Base-by-base conservation (phyloP, 2,329 filamentous ascomycete species). In the Curvularia lunata region DNA sequence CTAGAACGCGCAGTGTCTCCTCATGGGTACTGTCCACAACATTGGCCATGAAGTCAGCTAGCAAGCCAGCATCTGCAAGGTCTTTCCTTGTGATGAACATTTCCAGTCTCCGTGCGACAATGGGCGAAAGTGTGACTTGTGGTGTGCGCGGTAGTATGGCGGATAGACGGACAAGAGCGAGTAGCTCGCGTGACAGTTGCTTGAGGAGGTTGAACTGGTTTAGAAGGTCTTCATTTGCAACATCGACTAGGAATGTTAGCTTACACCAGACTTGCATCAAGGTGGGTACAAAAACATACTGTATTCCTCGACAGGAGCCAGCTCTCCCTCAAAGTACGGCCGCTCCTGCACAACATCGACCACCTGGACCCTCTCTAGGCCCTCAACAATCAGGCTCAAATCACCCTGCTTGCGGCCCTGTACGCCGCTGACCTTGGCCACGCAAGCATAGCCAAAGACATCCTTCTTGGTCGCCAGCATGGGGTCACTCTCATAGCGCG, bases 11-110 rank as follows among this genome's bases (percentile, higher is more conserved):
- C 52, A 99, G 83, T 77, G 96, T 97, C 73, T 99, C 95, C 75
- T 97, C 92, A 63, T 96, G 90, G 9, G 87, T 90, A 49, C 90
- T 88, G 62, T 97, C 92, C 2, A 96, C 86, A 23, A 98, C 85
- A 73, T 97, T 96, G 38, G 92, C 89, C 92, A 99, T 97, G 75
- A 98, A 98, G 75, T 99, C 95, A 6, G 95, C 94, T 9, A 99
- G 83, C 8, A 87, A 81, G 2, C 94, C 94, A 1, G 93, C 93
- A 66, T 98, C 92, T 41, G 86, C 83, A 49, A 95, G 76, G 58
- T 92, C 88, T 73, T 95, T 96, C 75, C 89, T 88, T 30, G 88
- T 84, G 63, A 99, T 97, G 76, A 92, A 95, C 52, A 93, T 80
- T 71, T 98, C 93, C 42, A 99, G 85, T 51, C 93, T 87, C 49